Evolutionary conservation across 306 rosid genomes (phyloP).

Genomic region (Cucurbita ficifolia): DNA sequence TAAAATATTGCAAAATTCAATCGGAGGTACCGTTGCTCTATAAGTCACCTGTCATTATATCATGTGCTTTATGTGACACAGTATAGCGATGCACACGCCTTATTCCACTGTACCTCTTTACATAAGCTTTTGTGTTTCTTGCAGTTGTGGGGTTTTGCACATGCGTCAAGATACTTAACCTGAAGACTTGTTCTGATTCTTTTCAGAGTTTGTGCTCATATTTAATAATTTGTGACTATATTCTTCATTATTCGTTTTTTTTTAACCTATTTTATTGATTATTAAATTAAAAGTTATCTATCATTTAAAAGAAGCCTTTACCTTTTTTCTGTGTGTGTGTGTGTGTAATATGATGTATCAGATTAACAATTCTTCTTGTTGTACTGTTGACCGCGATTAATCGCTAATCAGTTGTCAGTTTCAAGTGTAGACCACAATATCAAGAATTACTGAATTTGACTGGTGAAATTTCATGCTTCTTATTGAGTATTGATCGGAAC

Average conservation of each 20-base stretch:
- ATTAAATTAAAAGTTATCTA: neutral
- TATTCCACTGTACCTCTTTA: neutral
- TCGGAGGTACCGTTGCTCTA: neutral
- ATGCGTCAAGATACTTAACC: conserved; percentile 44
- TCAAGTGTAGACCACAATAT: neutral
- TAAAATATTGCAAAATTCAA: neutral
- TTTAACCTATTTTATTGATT: neutral
- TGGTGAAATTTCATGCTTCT: neutral
- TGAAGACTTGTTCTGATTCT: conserved; percentile 4
- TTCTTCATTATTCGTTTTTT: neutral
- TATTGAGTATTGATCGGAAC: neutral
- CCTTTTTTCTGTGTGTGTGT: neutral
- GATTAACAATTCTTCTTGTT: neutral
- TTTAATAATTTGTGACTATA: neutral
- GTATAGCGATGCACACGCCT: neutral
- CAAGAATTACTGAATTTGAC: neutral
- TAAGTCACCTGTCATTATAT: neutral
- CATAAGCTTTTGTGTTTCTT: conserved; percentile 11
- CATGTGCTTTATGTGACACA: neutral
- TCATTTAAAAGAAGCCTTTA: neutral
- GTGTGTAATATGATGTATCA: neutral
- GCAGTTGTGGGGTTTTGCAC: conserved; percentile 99
- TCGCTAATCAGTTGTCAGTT: neutral
- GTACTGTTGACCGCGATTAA: neutral
- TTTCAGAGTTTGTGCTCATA: neutral